Evolutionary conservation across 257 asterid species (phyloP).

Genomic region (Plectranthus barbatus): DNA sequence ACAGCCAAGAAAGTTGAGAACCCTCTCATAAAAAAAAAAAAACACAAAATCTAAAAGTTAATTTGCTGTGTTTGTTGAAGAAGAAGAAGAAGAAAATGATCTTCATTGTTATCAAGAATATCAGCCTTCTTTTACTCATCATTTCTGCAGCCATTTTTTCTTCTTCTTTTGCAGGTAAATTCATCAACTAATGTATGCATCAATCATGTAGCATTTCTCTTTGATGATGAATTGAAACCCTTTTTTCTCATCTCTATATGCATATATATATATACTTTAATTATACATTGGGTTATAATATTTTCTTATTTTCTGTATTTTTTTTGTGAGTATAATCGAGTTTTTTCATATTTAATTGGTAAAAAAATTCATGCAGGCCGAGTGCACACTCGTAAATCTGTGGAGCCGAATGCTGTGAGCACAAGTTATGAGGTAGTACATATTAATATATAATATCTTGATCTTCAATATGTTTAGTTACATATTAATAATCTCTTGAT

Average conservation of each 20-base stretch:
- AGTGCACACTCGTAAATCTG: constrained; percentile 9
- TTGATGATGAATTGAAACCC: neutral
- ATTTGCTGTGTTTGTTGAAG: constrained; percentile 13
- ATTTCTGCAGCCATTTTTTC: constrained; percentile 47
- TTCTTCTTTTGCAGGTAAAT: constrained; percentile 58
- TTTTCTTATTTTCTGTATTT: no score
- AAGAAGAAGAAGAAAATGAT: constrained; percentile 24
- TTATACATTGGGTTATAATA: neutral
- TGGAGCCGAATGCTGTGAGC: constrained; percentile 10
- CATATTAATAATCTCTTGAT: neutral
- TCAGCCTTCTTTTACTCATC: constrained; percentile 54
- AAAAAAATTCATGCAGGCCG: constrained; percentile 22
- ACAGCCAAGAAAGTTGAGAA: constrained; percentile 17
- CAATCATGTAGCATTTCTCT: neutral
- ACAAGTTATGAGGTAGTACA: constrained; percentile 13
- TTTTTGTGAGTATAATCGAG: no score
- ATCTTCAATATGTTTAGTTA: neutral
- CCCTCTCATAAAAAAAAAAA: neutral
- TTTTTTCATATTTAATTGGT: neutral
- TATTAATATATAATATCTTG: no score
- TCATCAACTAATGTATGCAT: neutral
- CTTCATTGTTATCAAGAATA: constrained; percentile 37
- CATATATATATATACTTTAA: neutral
- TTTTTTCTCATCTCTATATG: neutral
- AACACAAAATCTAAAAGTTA: neutral